Base-by-base conservation (phyloP, 2,329 filamentous ascomycete genomes). In the Pezicula radicicola region DNA sequence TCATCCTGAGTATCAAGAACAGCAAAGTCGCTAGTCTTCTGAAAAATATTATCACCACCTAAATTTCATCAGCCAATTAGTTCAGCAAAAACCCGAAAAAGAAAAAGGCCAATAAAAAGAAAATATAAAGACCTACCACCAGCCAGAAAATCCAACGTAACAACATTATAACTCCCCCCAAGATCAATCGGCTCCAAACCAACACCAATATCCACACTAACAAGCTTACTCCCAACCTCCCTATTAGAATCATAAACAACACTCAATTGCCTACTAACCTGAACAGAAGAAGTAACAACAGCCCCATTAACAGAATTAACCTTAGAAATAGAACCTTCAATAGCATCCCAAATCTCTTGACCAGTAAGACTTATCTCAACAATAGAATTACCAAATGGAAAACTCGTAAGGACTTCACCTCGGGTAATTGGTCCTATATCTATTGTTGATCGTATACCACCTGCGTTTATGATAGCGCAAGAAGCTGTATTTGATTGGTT, bases 371-470 rank as follows among this genome's bases (percentile, higher is more conserved):
- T 68, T 15, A 86, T 66, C 60, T 86, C 80, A 8, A 84, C 81
- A 18, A 87, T 73, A 42, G 82, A 73, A 66, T 87, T 87, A 50
- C 80, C 79, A 56, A 87, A 87, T 37, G 84, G 84, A 67, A 87
- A 87, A 0, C 81, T 75, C 0, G 81, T 85, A 2, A 86, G 70
- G 5, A 87, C 78, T 54, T 84, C 77, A 49, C 83, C 83, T 35
- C 82, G 79, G 3, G 83, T 87, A 61, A 87, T 78, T 49, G 78
- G 67, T 9, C 84, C 84, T 16, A 69, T 64, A 40, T 83, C 81
- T 48, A 87, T 87, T 35, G 78, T 80, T 3, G 83, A 81, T 18
- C 84, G 81, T 48, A 87, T 76, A 27, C 83, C 83, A 13, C 84
- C 84, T 1, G 79, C 78, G 65, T 87, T 87, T 67, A 83, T 79